Evolutionary conservation across 345 rosid species (phyloP).

Genomic region (Salix arbutifolia): DNA sequence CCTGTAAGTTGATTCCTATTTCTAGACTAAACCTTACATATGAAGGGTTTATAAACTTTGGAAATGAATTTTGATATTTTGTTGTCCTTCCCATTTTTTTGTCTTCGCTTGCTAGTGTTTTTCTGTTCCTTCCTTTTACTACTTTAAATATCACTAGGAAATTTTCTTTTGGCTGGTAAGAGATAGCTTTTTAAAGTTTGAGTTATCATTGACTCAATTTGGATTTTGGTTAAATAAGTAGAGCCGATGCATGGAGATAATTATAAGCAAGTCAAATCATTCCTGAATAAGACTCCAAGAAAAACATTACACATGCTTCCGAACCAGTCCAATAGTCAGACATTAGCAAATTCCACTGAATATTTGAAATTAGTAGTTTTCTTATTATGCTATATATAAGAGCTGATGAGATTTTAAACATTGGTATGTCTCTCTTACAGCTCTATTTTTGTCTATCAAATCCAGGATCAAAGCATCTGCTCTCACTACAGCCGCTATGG

Average conservation of each 20-base stretch:
- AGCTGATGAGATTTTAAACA: background rate
- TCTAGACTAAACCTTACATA: background rate
- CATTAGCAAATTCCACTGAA: background rate
- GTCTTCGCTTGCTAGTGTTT: background rate
- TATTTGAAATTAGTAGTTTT: background rate
- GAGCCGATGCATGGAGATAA: background rate
- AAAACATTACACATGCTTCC: background rate
- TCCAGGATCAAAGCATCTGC: slow-evolving; percentile 74
- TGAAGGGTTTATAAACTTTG: background rate
- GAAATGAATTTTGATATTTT: background rate
- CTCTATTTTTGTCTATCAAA: background rate
- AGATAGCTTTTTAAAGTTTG: background rate
- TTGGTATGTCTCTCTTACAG: background rate
- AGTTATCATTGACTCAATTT: background rate
- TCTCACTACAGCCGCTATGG: slow-evolving; percentile 85
- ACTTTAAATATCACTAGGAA: background rate
- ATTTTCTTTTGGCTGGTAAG: background rate
- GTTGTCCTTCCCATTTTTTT: background rate
- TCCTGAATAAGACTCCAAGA: background rate
- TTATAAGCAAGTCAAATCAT: background rate
- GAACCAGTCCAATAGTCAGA: background rate
- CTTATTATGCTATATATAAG: background rate
- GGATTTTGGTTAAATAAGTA: background rate
- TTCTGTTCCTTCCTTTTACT: background rate
- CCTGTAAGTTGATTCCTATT: slow-evolving; percentile 58